Evolutionary conservation across 2,329 filamentous ascomycete species (phyloP).

Genomic region (Huntiella omanensis): DNA sequence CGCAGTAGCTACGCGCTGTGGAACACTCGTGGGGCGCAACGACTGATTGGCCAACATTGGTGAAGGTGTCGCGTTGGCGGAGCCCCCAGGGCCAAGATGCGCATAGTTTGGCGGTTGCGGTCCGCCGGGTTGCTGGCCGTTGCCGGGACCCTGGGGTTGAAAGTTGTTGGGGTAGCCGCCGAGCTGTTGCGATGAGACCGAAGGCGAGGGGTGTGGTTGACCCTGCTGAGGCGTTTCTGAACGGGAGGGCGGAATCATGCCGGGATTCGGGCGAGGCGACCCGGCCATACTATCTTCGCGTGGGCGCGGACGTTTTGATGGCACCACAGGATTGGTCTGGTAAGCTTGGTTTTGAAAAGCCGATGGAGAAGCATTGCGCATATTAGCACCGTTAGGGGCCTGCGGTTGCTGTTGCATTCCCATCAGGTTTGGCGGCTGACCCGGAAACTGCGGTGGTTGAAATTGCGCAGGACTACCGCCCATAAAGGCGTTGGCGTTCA

Average conservation of each 20-base stretch:
- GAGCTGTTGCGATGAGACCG: neutral
- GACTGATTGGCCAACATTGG: slow-evolving; percentile 84
- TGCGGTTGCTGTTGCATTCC: slow-evolving; percentile 10
- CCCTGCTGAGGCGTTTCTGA: slow-evolving; percentile 81
- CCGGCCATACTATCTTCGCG: slow-evolving; percentile 69
- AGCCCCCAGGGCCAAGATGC: slow-evolving; percentile 65
- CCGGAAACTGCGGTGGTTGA: slow-evolving; percentile 36
- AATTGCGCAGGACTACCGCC: slow-evolving; percentile 36
- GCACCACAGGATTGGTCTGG: slow-evolving; percentile 70
- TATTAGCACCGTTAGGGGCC: slow-evolving; percentile 26
- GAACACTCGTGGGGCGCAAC: slow-evolving; percentile 47
- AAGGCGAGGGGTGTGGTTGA: slow-evolving; percentile 16
- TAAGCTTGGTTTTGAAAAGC: slow-evolving; percentile 56
- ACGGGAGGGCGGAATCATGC: slow-evolving; percentile 62
- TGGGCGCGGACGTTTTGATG: slow-evolving; percentile 70
- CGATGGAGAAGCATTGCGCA: slow-evolving; percentile 65
- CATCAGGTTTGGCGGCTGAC: slow-evolving; percentile 20
- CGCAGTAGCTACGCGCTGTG: slow-evolving; percentile 71
- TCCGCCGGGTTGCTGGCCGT: slow-evolving; percentile 3
- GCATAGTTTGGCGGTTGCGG: slow-evolving; percentile 49
- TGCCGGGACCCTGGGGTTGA: neutral
- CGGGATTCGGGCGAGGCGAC: slow-evolving; percentile 59
- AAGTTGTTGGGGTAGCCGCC: neutral
- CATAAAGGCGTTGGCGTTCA: slow-evolving; percentile 45
- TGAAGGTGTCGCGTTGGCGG: slow-evolving; percentile 73